These are phyloP conservation scores for Exutisphaerella laricina DNA, from an alignment of 2,329 filamentous ascomycete species.

Conservation along the genomic window DNA sequence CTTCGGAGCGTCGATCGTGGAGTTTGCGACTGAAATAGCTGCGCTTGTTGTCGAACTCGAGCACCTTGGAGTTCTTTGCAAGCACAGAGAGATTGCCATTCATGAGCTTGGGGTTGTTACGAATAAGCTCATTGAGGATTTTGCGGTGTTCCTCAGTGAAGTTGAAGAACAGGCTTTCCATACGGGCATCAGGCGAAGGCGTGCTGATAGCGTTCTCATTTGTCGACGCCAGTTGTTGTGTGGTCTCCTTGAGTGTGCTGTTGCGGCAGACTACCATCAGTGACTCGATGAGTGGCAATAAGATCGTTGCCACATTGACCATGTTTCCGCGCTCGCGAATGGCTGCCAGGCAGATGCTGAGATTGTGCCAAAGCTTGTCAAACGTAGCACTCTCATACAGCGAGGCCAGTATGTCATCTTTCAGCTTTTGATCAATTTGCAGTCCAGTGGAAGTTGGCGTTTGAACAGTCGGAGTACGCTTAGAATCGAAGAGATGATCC, in stretches of 20 bases:
- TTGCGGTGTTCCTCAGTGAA: constrained; percentile 98
- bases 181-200: constrained; percentile 70
- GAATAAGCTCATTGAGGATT: constrained; percentile 94
- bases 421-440: constrained; percentile 55
- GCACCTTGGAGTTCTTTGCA: constrained; percentile 96
- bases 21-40: constrained; percentile 97
- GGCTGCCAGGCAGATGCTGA: constrained; percentile 80
- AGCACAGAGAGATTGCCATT: constrained; percentile 93
- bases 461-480: constrained; percentile 40
- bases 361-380: constrained; percentile 81
- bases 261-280: constrained; percentile 99
- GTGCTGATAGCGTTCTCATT: constrained; percentile 55
- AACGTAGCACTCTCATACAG: constrained; percentile 91
- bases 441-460: constrained; percentile 9
- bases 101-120: constrained; percentile 97
- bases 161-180: constrained; percentile 89
- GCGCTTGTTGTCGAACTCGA: constrained; percentile 99
- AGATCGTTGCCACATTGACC: constrained; percentile 93
- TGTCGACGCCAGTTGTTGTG: constrained; percentile 45
- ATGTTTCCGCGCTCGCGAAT: constrained; percentile 92
- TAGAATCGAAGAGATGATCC: constrained; percentile 90
- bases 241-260: constrained; percentile 68
- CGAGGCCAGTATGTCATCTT: constrained; percentile 77
- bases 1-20: constrained; percentile 66
- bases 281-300: constrained; percentile 89